Evolutionary conservation across 768 basidiomycete species (phyloP).

Genomic region (Rhizopogon salebrosus): DNA sequence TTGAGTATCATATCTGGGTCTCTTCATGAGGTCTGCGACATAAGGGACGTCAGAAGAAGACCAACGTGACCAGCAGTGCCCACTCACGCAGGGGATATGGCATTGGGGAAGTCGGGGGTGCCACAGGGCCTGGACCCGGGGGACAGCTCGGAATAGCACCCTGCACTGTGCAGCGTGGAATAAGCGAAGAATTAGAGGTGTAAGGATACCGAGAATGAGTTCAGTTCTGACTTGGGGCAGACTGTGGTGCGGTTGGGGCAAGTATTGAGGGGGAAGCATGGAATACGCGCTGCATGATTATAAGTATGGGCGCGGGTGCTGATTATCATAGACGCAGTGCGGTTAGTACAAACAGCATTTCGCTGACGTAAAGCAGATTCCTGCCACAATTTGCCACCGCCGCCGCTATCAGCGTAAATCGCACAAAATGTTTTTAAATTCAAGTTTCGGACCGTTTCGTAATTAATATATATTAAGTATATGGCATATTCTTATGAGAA

Average conservation of each 20-base stretch:
- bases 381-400: background rate
- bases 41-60: background rate
- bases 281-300: constrained; percentile 2
- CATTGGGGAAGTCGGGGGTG: background rate
- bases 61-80: background rate
- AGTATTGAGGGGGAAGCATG: background rate
- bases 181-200: background rate
- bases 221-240: background rate
- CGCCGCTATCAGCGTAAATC: too few relatives aligned
- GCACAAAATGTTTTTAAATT: too few relatives aligned
- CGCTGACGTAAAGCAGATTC: background rate
- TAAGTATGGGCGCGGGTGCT: background rate
- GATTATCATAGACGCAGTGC: background rate
- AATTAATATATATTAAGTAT: too few relatives aligned
- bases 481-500: too few relatives aligned
- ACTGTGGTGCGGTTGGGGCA: background rate
- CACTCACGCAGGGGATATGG: background rate
- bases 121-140: constrained; percentile 1
- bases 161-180: background rate
- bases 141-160: background rate
- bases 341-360: background rate
- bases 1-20: background rate
- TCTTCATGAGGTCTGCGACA: background rate
- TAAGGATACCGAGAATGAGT: background rate
- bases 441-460: too few relatives aligned